These are phyloP conservation scores for Trichosporon sp. DNA, from an alignment of 1,284 basidiomycete genomes.

Conservation along the genomic window DNA sequence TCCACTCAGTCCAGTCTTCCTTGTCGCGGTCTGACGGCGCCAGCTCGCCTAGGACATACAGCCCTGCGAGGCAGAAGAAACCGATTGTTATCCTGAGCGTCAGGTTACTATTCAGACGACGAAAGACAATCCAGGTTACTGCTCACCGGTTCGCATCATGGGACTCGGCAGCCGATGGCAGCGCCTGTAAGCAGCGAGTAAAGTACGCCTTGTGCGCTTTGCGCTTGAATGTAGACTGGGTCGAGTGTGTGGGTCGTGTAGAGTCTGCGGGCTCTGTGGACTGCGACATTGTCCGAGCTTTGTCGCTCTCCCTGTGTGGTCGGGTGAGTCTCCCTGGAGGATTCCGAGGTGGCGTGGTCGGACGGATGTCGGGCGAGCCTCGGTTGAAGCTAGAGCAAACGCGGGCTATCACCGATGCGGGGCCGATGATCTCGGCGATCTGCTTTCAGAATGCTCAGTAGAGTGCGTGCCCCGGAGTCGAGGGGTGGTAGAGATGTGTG, in stretches of 20 bases:
- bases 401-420: no score
- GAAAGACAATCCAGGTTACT: no score
- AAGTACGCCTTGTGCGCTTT: slow-evolving; percentile 47
- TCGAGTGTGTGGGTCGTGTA: no score
- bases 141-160: slow-evolving; percentile 45
- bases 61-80: slow-evolving; percentile 75
- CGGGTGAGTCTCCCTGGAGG: no score
- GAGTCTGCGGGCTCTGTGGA: no score
- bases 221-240: slow-evolving; percentile 44
- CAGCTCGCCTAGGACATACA: slow-evolving; percentile 65
- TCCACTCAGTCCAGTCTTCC: slow-evolving; percentile 69
- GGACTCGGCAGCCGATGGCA: slow-evolving; percentile 38
- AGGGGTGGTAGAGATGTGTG: no score
- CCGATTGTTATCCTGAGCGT: slow-evolving; percentile 63
- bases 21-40: slow-evolving; percentile 55
- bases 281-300: slow-evolving; percentile 22
- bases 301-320: background rate
- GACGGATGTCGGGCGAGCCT: no score
- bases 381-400: no score
- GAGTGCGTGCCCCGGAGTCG: no score
- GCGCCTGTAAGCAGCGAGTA: slow-evolving; percentile 35
- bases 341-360: no score
- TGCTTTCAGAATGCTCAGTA: no score
- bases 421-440: no score
- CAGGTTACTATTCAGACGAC: background rate